Evolutionary conservation across 257 asterid genomes (phyloP), one percentile per base, ranked within the genome.

Genomic region (Verbascum thapsus): DNA sequence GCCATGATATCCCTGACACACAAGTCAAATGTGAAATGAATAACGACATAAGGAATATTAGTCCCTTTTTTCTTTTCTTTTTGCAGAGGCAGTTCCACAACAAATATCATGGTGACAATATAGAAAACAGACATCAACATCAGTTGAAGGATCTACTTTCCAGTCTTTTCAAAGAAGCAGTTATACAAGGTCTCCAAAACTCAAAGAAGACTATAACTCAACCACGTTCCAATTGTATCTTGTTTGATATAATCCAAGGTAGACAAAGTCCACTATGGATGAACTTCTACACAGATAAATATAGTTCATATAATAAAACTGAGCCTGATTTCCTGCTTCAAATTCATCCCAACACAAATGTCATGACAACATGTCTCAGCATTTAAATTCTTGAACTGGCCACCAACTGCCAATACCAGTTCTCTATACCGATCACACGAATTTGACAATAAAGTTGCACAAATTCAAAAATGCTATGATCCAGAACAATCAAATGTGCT

Each of bases 1-100:
- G 76, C 88, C 87, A 89, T 78, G 51, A 89, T 83, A 45, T 89
- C 95, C 99, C 99, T 92, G 83, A 7, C 17, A 37, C 58, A 34
- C 55, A 9, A 12, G 41, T 35, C n/a, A n/a, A 30, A 32, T 12
- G 1, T 18, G 39, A 59, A 34, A 68, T 2, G 2, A 37, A 19
- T 10, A 8, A 39, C 10, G 19, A 54, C 18, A n/a, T 5, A 26
- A 5, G 16, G 52, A n/a, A n/a, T n/a, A n/a, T n/a, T n/a, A n/a
- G n/a, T n/a, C n/a, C n/a, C n/a, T n/a, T n/a, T n/a, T n/a, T n/a
- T n/a, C 7, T 13, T n/a, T n/a, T 13, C 0, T 41, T 41, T 15
- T 41, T 11, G 47, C 11, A 13, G 13, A 10, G 1, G 5, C 11
- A 41, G 12, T 7, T 41, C 37, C 45, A 32, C 23, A 58, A 6